Percentiles rank a stretch among this genome's conserved stretches.
These are phyloP conservation scores for Litchi chinensis DNA, from an alignment of 345 rosid genomes.

Conservation along the genomic window DNA sequence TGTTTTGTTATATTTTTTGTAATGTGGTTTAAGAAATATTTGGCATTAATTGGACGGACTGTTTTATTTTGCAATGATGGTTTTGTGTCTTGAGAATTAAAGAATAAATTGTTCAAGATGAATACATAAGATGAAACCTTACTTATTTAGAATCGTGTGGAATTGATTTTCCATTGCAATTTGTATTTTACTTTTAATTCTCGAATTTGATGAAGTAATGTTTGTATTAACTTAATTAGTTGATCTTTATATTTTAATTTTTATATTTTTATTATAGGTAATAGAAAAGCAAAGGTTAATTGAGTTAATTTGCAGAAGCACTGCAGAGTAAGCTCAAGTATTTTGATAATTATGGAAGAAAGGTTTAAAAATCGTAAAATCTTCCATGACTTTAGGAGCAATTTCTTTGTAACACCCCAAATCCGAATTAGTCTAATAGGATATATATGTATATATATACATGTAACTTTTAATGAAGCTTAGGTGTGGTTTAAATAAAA, in stretches of 20 bases:
- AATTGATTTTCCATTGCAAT: slow-evolving; percentile 12
- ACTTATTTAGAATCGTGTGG: neutral
- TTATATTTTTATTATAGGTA: slow-evolving; percentile 44
- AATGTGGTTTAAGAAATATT: slow-evolving; percentile 4
- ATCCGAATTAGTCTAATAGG: no score
- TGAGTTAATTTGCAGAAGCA: slow-evolving; percentile 80
- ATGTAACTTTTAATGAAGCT: no score
- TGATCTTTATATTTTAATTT: slow-evolving; percentile 21
- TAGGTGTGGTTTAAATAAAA: no score
- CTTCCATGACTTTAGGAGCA: no score
- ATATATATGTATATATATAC: no score
- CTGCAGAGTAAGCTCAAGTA: slow-evolving; percentile 87
- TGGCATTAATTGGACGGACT: neutral
- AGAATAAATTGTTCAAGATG: neutral
- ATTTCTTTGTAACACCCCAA: no score
- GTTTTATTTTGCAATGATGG: neutral
- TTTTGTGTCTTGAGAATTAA: neutral
- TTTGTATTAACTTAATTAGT: neutral
- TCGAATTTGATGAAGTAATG: neutral
- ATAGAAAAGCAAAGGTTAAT: slow-evolving; percentile 86
- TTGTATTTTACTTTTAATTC: neutral
- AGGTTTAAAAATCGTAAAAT: no score
- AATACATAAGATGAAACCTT: neutral
- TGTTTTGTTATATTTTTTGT: slow-evolving; percentile 12
- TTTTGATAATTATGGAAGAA: slow-evolving; percentile 54